A percentile compares a stretch with the other conserved stretches of the same genome.
phyloP scores from a whole-genome alignment of 1,139 yeast species.

The Tardiomyces depauwii region DNA sequence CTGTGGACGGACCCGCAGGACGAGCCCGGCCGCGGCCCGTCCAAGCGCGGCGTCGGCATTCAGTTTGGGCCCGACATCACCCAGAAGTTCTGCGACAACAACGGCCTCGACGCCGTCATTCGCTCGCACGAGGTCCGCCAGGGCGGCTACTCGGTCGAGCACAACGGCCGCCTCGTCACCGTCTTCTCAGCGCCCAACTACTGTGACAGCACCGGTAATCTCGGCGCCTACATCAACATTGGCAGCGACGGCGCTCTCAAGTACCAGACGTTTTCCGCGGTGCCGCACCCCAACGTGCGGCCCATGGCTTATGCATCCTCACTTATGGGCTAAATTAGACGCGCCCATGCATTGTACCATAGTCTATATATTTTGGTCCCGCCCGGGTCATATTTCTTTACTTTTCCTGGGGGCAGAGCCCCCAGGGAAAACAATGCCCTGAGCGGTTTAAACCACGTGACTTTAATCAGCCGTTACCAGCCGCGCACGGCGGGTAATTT shows the following conservation, averaged over 20 bases:
- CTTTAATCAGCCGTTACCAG: too few species aligned
- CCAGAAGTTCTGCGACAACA: constrained; percentile 57
- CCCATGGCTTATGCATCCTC: constrained; percentile 84
- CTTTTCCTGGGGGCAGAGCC: too few species aligned
- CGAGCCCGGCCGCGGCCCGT: constrained; percentile 66
- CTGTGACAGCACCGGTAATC: constrained; percentile 84
- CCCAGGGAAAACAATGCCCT: too few species aligned
- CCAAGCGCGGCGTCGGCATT: constrained; percentile 90
- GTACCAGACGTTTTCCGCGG: constrained; percentile 59
- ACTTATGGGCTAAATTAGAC: constrained; percentile 18
- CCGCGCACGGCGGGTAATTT: too few species aligned
- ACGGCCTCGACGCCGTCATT: constrained; percentile 66
- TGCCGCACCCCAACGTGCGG: constrained; percentile 79
- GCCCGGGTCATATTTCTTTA: too few species aligned
- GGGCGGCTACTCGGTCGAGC: constrained; percentile 85
- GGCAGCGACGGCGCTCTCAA: constrained; percentile 47
- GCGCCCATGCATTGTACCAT: too few species aligned
- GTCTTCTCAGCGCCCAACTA: constrained; percentile 97
- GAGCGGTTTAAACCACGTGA: too few species aligned
- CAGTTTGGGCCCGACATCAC: constrained; percentile 97
- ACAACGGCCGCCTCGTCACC: constrained; percentile 73
- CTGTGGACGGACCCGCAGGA: constrained; percentile 96
- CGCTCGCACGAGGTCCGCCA: constrained; percentile 93
- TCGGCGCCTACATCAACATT: constrained; percentile 74
- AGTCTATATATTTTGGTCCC: too few species aligned